Conservation (phyloP, 1,284 basidiomycete genomes). For the Microstroma glucosiphilum region DNA sequence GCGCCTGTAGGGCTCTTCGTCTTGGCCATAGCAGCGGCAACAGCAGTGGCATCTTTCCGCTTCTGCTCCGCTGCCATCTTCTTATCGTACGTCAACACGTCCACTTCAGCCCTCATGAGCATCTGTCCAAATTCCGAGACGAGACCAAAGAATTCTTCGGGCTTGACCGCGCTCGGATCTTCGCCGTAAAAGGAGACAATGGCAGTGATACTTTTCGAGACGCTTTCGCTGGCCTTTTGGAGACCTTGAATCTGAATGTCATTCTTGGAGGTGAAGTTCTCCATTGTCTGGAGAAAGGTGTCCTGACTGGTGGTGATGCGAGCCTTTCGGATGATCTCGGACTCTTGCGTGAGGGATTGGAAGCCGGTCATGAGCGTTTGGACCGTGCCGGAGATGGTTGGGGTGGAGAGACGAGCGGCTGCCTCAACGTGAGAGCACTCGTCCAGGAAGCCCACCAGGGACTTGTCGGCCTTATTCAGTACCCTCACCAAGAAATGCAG, state of each 20-base stretch:
- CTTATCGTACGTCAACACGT: conserved; percentile 33
- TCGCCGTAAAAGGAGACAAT: conserved; percentile 34
- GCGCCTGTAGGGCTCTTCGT: neutral
- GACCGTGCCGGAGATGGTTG: conserved; percentile 23
- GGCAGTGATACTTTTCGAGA: conserved; percentile 16
- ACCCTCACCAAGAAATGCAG: conserved; percentile 76
- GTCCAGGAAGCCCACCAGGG: conserved; percentile 67
- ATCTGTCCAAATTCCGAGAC: conserved; percentile 37
- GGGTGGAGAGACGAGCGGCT: conserved; percentile 54
- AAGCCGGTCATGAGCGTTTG: conserved; percentile 23
- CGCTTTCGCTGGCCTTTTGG: conserved; percentile 19
- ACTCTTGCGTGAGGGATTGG: conserved; percentile 23
- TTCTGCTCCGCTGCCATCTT: conserved; percentile 24
- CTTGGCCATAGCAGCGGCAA: neutral
- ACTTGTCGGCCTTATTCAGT: conserved; percentile 65
- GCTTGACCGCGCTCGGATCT: conserved; percentile 28
- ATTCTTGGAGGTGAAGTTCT: conserved; percentile 19
- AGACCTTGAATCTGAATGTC: conserved; percentile 28
- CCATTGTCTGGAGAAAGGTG: conserved; percentile 23
- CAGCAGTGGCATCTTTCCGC: neutral
- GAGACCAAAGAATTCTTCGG: conserved; percentile 39
- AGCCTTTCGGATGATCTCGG: conserved; percentile 19
- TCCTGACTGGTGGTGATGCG: conserved; percentile 27
- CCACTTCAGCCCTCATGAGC: conserved; percentile 42
- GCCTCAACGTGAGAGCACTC: conserved; percentile 75